Base-by-base conservation (phyloP, 306 rosid species). In the Boehmeria nivea region DNA sequence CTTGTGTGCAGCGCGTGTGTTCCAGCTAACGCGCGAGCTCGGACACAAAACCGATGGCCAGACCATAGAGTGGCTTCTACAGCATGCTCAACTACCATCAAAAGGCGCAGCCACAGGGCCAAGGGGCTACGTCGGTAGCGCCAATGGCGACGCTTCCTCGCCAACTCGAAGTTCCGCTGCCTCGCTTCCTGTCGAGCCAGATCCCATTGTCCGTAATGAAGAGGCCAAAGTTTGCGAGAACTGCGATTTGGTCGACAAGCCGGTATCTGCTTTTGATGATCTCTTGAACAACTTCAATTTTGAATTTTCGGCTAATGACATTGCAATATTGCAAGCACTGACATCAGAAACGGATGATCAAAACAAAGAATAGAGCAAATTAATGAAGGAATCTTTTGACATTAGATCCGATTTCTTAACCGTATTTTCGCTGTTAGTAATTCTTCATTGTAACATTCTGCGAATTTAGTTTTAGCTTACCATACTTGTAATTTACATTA, bases 1-100 rank as follows among this genome's bases (percentile, higher is more conserved):
- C 1, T 0, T 61, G 14, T 80, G 90, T 0, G 83, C 83, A 19
- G 76, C 86, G 1, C 57, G 74, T 0, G 33, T 79, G 26, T 74
- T 68, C 59, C 72, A 80, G 38, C 83, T 83, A 50, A 79, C 83
- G 3, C 33, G 43, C 0, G 79, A 72, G 72, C 76, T 83, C 1
- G 82, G 81, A 6, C 50, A 58, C 54, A 69, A 69, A 44, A 74
- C 75, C 12, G 60, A 74, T 1, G 86, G 90, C 3, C 71, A 74
- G 62, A 79, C 86, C 47, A 60, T 79, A n/a, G 76, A 42, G 51
- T 83, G 83, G 83, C 79, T 83, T 38, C 65, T 79, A 12, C 64
- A 63, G 31, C 60, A 83, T 5, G 86, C 83, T 4, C 62, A 13
- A 14, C 15, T 68, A 16, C 79, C 83, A 0, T 66, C 86, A 39